Percentiles rank a stretch among this genome's conserved stretches.
Evolutionary conservation across 129 eudicot genomes (phyloP).

Genomic region (Kitagawia praeruptora): DNA sequence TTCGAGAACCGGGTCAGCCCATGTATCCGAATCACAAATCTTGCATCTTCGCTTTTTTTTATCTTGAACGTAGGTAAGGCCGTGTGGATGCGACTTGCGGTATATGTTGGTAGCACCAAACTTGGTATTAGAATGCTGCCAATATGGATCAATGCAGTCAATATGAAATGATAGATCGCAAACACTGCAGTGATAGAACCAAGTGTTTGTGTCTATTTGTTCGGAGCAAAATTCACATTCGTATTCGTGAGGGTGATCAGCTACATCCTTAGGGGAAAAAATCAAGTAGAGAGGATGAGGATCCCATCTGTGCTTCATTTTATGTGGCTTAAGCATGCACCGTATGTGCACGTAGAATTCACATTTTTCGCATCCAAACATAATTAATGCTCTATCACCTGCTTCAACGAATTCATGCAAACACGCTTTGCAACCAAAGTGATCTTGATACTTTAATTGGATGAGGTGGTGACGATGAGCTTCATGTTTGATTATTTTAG

Average conservation of each 20-base stretch:
- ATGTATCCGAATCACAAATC: not conserved
- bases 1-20: not conserved
- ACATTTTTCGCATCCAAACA: no score
- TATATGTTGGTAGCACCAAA: not conserved
- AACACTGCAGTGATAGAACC: not conserved
- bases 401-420: no score
- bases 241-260: not conserved
- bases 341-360: no score
- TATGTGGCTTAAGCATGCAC: not conserved
- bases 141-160: not conserved
- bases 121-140: not conserved
- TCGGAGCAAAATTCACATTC: not conserved
- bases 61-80: not conserved
- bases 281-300: not conserved
- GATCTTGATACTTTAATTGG: no score
- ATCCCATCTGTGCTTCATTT: not conserved
- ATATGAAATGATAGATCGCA: not conserved
- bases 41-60: not conserved
- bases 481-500: no score
- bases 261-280: not conserved
- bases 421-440: no score
- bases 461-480: no score
- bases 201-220: not conserved
- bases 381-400: no score
- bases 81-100: not conserved